phyloP scores from a whole-genome alignment of 352 stramenopile genomes.

The Phytopythium helicoides region DNA sequence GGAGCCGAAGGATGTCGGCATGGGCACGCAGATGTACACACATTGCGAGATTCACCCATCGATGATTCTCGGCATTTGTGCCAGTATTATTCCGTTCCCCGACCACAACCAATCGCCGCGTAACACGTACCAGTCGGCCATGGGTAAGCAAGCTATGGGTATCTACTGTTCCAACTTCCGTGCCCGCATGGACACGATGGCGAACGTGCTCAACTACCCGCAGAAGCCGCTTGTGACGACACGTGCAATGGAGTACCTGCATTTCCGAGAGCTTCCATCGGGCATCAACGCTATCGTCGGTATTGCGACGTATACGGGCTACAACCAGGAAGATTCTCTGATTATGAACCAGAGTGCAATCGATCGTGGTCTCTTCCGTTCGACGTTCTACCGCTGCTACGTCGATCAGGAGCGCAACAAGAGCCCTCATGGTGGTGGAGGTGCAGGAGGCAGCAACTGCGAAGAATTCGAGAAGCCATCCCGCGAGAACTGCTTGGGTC shows the following conservation, averaged over 20 bases:
- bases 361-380: slow-evolving; percentile 98
- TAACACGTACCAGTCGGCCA: slow-evolving; percentile 99
- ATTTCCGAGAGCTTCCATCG: slow-evolving; percentile 97
- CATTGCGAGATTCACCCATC: slow-evolving; percentile 99
- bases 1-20: slow-evolving; percentile 93
- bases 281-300: slow-evolving; percentile 97
- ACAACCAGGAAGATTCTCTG: slow-evolving; percentile 99
- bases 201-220: slow-evolving; percentile 99
- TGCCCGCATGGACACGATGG: slow-evolving; percentile 99
- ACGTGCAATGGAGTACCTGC: slow-evolving; percentile 98
- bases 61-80: slow-evolving; percentile 99
- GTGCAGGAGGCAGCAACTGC: slow-evolving; percentile 60
- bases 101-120: slow-evolving; percentile 99
- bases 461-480: slow-evolving; percentile 96
- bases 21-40: slow-evolving; percentile 95
- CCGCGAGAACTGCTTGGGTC: slow-evolving; percentile 92
- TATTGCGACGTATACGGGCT: slow-evolving; percentile 89
- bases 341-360: slow-evolving; percentile 99
- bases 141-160: slow-evolving; percentile 99
- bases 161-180: slow-evolving; percentile 99
- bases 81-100: slow-evolving; percentile 99
- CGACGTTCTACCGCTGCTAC: slow-evolving; percentile 99
- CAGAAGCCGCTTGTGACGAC: slow-evolving; percentile 99
- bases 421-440: slow-evolving; percentile 67
- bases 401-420: slow-evolving; percentile 93